phyloP scores from a whole-genome alignment of 2,329 filamentous ascomycete genomes.

The Teratosphaeria gauchensis region DNA sequence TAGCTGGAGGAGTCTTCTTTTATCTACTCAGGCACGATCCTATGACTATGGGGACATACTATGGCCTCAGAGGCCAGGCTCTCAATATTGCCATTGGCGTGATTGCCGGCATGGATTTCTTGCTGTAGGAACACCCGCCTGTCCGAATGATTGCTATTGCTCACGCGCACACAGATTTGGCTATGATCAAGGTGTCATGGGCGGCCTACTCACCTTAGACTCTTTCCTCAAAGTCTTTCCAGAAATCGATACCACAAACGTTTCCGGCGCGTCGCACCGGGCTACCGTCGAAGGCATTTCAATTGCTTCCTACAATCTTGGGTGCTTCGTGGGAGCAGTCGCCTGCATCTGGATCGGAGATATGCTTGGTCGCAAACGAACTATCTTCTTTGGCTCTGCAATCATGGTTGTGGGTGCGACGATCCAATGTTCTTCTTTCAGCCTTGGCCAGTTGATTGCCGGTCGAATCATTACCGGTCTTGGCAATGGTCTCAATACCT shows the following conservation, averaged over 20 bases:
- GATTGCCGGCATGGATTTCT: slow-evolving; percentile 34
- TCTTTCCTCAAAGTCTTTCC: slow-evolving; percentile 33
- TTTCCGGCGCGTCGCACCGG: slow-evolving; percentile 15
- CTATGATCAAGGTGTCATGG: slow-evolving; percentile 33
- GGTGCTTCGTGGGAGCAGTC: slow-evolving; percentile 34
- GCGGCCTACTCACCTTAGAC: slow-evolving; percentile 33
- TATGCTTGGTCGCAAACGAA: not conserved
- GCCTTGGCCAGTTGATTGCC: slow-evolving; percentile 13
- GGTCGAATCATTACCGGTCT: slow-evolving; percentile 43
- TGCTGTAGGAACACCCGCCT: slow-evolving; percentile 2
- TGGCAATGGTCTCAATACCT: slow-evolving; percentile 34
- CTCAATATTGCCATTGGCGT: slow-evolving; percentile 30
- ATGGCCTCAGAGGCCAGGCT: not conserved
- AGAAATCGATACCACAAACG: slow-evolving; percentile 24
- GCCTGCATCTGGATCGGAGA: slow-evolving; percentile 44
- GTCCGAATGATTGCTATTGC: no score
- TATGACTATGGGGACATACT: not conserved
- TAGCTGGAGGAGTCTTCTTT: not conserved
- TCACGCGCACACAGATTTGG: not conserved
- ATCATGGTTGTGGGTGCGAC: slow-evolving; percentile 34
- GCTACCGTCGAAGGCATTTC: slow-evolving; percentile 33
- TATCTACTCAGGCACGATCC: not conserved
- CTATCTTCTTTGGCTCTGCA: slow-evolving; percentile 27
- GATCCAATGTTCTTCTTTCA: not conserved
- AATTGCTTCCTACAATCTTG: slow-evolving; percentile 31